These are phyloP conservation scores for Leishmania major DNA, from an alignment of 208 protist genomes.

Conservation along the genomic window DNA sequence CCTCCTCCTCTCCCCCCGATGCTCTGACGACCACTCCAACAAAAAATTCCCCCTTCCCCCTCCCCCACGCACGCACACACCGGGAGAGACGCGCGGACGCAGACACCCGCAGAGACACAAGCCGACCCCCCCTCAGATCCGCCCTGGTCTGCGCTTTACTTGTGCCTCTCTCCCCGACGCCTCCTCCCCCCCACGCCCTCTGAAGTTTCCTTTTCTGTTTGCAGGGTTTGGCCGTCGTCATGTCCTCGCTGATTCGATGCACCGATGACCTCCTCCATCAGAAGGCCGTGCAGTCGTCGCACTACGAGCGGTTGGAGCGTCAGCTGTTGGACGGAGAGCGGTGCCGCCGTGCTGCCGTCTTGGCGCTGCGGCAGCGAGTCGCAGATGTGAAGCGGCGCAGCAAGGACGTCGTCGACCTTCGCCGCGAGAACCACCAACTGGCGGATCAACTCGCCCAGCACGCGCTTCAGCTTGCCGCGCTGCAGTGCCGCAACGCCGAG, in stretches of 20 bases:
- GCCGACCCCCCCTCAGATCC: background rate
- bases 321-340: conserved; percentile 68
- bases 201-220: conserved; percentile 13
- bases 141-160: background rate
- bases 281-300: conserved; percentile 65
- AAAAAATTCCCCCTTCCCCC: background rate
- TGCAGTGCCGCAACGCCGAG: conserved; percentile 30
- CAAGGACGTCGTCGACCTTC: conserved; percentile 57
- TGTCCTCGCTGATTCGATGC: conserved; percentile 68
- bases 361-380: conserved; percentile 55
- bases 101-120: background rate
- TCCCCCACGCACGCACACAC: background rate
- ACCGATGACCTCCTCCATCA: conserved; percentile 80
- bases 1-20: background rate
- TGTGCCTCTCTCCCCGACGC: background rate
- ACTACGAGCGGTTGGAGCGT: conserved; percentile 66
- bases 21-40: background rate
- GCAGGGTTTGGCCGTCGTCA: background rate
- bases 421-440: conserved; percentile 38
- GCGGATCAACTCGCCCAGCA: conserved; percentile 57
- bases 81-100: background rate
- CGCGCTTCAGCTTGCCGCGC: conserved; percentile 50
- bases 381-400: conserved; percentile 59
- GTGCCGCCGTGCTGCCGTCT: conserved; percentile 34
- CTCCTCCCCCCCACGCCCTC: no score